Percentiles rank a stretch among this genome's conserved stretches.
phyloP scores from a whole-genome alignment of 352 stramenopile species.

The Phytophthora hibernalis region DNA sequence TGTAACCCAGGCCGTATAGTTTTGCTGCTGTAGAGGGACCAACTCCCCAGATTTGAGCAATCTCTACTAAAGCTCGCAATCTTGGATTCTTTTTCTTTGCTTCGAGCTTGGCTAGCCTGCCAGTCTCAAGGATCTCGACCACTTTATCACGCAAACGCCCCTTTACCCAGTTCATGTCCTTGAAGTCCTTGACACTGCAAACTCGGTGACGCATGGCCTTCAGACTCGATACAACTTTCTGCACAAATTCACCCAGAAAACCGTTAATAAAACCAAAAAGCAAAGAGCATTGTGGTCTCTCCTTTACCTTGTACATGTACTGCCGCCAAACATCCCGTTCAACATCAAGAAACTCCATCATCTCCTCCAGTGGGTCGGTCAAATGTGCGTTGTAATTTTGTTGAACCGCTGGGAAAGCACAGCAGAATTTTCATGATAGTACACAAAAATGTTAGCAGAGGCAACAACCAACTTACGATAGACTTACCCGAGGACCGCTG shows the following conservation, averaged over 20 bases:
- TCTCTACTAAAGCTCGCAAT: slow-evolving; percentile 62
- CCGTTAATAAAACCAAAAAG: too few relatives aligned
- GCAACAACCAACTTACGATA: background rate
- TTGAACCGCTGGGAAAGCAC: slow-evolving; percentile 54
- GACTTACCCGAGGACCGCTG: slow-evolving; percentile 73
- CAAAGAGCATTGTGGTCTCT: background rate
- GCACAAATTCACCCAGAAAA: background rate
- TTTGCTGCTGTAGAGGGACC: slow-evolving; percentile 77
- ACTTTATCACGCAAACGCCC: slow-evolving; percentile 76
- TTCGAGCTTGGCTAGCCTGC: slow-evolving; percentile 78
- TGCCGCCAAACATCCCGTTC: slow-evolving; percentile 81
- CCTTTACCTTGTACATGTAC: slow-evolving; percentile 81
- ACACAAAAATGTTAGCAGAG: background rate
- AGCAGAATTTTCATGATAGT: background rate
- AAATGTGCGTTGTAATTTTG: slow-evolving; percentile 80
- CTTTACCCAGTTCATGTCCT: slow-evolving; percentile 72
- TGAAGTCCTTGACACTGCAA: slow-evolving; percentile 68
- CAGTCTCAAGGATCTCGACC: slow-evolving; percentile 78
- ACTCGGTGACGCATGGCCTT: slow-evolving; percentile 70
- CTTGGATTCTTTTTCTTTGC: slow-evolving; percentile 76
- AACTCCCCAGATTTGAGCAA: slow-evolving; percentile 83
- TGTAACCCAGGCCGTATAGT: slow-evolving; percentile 79
- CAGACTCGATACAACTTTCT: slow-evolving; percentile 80
- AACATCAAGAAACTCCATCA: slow-evolving; percentile 84
- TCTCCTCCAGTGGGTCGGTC: slow-evolving; percentile 76